phyloP scores from a whole-genome alignment of 2,329 filamentous ascomycete species.

The Emericellopsis cladophorae region DNA sequence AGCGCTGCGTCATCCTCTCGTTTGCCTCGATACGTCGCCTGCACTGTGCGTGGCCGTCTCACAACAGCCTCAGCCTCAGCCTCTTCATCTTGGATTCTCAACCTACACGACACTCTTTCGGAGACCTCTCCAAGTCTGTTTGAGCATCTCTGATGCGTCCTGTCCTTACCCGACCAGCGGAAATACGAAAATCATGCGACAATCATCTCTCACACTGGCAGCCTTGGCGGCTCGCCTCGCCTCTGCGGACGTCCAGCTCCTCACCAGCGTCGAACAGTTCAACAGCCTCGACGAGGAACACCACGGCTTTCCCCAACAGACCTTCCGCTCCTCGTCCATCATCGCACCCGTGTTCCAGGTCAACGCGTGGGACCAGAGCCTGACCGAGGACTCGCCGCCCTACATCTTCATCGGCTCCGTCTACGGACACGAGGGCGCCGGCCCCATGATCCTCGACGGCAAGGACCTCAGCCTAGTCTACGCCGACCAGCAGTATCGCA shows the following conservation, averaged over 20 bases:
- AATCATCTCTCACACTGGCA: background rate
- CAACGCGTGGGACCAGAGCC: slow-evolving; percentile 13
- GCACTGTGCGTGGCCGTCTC: no score
- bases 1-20: no score
- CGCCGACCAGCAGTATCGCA: slow-evolving; percentile 18
- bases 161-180: background rate
- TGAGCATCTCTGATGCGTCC: background rate
- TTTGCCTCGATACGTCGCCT: no score
- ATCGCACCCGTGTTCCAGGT: slow-evolving; percentile 20
- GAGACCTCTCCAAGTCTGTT: no score
- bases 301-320: slow-evolving; percentile 16
- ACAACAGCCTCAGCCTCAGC: no score
- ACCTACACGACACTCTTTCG: no score
- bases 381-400: slow-evolving; percentile 11
- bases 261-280: slow-evolving; percentile 13
- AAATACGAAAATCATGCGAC: background rate
- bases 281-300: slow-evolving; percentile 10
- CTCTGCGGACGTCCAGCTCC: slow-evolving; percentile 11
- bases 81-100: no score
- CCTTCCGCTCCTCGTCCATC: slow-evolving; percentile 17
- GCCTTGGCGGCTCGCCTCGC: slow-evolving; percentile 1
- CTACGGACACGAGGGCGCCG: slow-evolving; percentile 8
- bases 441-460: slow-evolving; percentile 20
- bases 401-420: slow-evolving; percentile 19
- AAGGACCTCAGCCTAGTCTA: slow-evolving; percentile 23